phyloP scores from a whole-genome alignment of 176 grass and related monocot genomes.

The Phyllostachys edulis region DNA sequence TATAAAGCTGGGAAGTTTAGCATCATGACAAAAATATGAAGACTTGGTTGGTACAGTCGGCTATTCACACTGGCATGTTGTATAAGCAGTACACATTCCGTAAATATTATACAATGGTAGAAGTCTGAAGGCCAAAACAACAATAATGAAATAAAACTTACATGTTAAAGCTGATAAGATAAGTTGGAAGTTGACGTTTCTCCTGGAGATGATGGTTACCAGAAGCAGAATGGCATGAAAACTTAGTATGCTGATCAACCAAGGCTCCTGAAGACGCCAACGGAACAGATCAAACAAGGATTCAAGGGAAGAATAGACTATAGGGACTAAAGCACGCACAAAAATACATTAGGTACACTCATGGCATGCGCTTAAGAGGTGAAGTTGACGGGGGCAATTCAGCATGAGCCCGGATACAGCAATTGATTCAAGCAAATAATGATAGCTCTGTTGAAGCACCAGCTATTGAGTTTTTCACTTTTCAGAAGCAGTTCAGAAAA shows the following conservation, averaged over 20 bases:
- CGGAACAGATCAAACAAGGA: neutral
- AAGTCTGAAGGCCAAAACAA: neutral
- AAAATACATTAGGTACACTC: neutral
- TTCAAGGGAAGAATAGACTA: neutral
- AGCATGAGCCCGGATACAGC: neutral
- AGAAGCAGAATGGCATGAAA: slow-evolving; percentile 73
- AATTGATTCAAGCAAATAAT: neutral
- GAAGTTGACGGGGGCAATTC: neutral
- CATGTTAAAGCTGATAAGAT: slow-evolving; percentile 67
- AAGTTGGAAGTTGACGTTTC: slow-evolving; percentile 86
- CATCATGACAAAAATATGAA: neutral
- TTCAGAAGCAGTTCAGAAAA: neutral
- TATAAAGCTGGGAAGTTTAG: neutral
- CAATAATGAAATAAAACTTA: slow-evolving; percentile 31
- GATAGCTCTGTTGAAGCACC: neutral
- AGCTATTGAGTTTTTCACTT: neutral
- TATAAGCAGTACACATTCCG: neutral
- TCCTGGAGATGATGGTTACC: slow-evolving; percentile 76
- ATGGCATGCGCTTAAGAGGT: neutral
- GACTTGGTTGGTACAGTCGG: neutral
- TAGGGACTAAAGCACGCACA: neutral
- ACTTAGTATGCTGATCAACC: slow-evolving; percentile 63
- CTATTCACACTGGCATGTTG: neutral
- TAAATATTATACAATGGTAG: neutral
- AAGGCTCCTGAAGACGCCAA: slow-evolving; percentile 62